Percentiles rank a stretch among this genome's conserved stretches.
phyloP scores from a whole-genome alignment of 139 green algal species.

The Tetradesmus lagerheimii region DNA sequence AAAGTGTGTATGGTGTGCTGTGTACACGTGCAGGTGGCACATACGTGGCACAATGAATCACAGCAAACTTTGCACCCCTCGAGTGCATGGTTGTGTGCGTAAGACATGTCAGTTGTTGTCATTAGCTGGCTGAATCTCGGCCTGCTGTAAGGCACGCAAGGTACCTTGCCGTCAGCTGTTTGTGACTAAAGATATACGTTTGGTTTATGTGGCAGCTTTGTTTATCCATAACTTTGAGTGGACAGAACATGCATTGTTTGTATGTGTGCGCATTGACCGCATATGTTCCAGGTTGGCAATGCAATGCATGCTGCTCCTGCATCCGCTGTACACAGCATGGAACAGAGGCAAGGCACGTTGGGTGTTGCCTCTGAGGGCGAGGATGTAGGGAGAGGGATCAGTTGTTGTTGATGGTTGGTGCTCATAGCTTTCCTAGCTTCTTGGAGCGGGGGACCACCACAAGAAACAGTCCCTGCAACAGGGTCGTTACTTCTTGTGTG shows the following conservation, averaged over 20 bases:
- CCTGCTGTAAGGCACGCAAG: too few species aligned
- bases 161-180: too few species aligned
- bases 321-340: neutral
- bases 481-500: neutral
- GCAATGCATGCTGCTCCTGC: neutral
- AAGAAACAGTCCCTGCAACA: neutral
- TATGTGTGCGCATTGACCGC: neutral
- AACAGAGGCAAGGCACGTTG: neutral
- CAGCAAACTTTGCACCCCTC: too few species aligned
- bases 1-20: slow-evolving; percentile 53
- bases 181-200: slow-evolving; percentile 24
- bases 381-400: neutral
- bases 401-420: neutral
- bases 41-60: too few species aligned
- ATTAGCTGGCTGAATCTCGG: too few species aligned
- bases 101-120: too few species aligned
- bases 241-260: neutral
- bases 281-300: neutral
- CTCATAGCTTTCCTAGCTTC: too few species aligned
- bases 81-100: too few species aligned
- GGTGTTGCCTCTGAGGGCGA: neutral
- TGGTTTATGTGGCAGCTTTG: neutral
- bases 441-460: too few species aligned
- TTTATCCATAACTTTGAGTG: neutral
- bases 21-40: slow-evolving; percentile 45